Conservation (phyloP, 768 basidiomycete species). For the Leccinum arenicola region DNA sequence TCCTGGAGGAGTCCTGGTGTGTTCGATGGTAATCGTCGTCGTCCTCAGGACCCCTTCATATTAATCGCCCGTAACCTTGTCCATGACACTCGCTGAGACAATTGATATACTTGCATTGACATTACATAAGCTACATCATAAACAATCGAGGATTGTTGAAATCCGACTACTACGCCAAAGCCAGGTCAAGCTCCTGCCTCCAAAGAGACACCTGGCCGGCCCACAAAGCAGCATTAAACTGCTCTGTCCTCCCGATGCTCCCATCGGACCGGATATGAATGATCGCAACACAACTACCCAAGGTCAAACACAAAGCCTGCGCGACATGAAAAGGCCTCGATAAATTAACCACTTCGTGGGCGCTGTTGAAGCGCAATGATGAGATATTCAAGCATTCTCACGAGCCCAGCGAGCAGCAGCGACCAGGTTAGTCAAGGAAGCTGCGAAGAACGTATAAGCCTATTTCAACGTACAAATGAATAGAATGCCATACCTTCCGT, state of each 20-base stretch:
- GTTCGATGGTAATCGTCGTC: neutral
- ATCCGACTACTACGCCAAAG: constrained; percentile 55
- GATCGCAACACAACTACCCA: constrained; percentile 49
- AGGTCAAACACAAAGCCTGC: constrained; percentile 45
- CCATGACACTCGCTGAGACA: neutral
- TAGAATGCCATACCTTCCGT: constrained; percentile 61
- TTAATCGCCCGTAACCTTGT: neutral
- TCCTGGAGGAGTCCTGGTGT: neutral
- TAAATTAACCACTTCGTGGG: constrained; percentile 66
- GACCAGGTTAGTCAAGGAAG: constrained; percentile 83
- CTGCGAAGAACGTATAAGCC: constrained; percentile 28
- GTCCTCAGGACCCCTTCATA: neutral
- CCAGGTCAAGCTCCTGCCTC: constrained; percentile 28
- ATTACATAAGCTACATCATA: constrained; percentile 17
- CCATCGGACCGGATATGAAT: constrained; percentile 25
- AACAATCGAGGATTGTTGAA: constrained; percentile 70
- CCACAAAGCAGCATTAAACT: constrained; percentile 22
- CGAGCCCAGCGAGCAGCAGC: constrained; percentile 94
- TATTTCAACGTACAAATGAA: constrained; percentile 1
- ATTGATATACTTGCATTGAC: constrained; percentile 8
- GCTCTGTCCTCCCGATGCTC: constrained; percentile 16
- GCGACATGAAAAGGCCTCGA: constrained; percentile 29
- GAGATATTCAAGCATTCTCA: constrained; percentile 58
- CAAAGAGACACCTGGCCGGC: constrained; percentile 24
- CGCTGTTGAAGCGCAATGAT: constrained; percentile 88